Percentiles rank a stretch among this genome's conserved stretches.
These are phyloP conservation scores for Torrubiella hemipterigena DNA, from an alignment of 2,329 filamentous ascomycete genomes.

Conservation along the genomic window DNA sequence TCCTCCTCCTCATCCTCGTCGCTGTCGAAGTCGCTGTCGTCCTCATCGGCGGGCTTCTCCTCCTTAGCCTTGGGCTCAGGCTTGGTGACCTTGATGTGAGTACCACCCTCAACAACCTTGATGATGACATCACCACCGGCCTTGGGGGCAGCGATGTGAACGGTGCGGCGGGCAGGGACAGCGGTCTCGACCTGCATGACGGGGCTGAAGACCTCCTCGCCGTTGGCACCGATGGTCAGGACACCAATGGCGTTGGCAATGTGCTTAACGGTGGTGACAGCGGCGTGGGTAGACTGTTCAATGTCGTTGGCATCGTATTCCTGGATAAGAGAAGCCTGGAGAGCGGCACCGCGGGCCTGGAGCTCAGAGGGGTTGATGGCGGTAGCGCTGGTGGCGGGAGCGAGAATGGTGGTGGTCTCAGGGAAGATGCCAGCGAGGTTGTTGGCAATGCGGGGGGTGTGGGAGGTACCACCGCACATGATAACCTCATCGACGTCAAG, in stretches of 20 bases:
- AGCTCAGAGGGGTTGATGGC: slow-evolving; percentile 94
- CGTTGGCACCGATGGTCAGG: slow-evolving; percentile 47
- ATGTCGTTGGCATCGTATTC: slow-evolving; percentile 93
- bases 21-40: slow-evolving; percentile 44
- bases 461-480: slow-evolving; percentile 79
- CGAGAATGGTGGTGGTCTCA: slow-evolving; percentile 62
- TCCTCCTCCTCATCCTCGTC: slow-evolving; percentile 77
- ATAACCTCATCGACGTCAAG: slow-evolving; percentile 93
- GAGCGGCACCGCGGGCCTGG: slow-evolving; percentile 76
- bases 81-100: slow-evolving; percentile 89
- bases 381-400: slow-evolving; percentile 64
- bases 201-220: slow-evolving; percentile 62
- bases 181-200: slow-evolving; percentile 80
- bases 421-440: slow-evolving; percentile 75
- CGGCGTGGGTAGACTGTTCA: slow-evolving; percentile 88
- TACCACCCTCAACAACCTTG: slow-evolving; percentile 75
- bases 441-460: slow-evolving; percentile 84
- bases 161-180: slow-evolving; percentile 74
- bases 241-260: slow-evolving; percentile 82
- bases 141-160: slow-evolving; percentile 64
- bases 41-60: slow-evolving; percentile 53
- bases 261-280: slow-evolving; percentile 89
- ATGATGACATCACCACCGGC: slow-evolving; percentile 80
- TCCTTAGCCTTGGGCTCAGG: slow-evolving; percentile 69
- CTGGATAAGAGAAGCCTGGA: slow-evolving; percentile 87